phyloP scores from a whole-genome alignment of 2,329 filamentous ascomycete genomes.

The Ophiocordyceps polyrhachis-furcata region DNA sequence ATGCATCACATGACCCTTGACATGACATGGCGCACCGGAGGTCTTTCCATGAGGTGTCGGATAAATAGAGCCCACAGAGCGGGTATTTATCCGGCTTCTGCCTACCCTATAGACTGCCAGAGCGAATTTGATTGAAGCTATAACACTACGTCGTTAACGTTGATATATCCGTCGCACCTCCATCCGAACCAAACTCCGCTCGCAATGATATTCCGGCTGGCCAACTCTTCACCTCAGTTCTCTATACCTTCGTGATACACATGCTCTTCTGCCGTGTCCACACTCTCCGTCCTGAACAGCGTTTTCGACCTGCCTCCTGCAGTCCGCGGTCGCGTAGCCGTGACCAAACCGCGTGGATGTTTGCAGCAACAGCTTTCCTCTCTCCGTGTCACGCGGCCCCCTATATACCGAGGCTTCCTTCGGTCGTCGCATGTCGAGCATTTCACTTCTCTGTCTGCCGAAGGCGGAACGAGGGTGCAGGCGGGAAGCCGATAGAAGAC shows the following conservation, averaged over 20 bases:
- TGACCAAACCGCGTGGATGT: not conserved
- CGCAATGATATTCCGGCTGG: not conserved
- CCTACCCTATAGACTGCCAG: too few species aligned
- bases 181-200: not conserved
- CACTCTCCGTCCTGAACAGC: not conserved
- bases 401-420: not conserved
- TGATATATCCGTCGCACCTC: not conserved
- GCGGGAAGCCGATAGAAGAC: constrained; percentile 11
- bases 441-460: not conserved
- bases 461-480: constrained; percentile 3
- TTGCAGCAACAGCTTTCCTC: not conserved
- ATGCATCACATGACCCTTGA: too few species aligned
- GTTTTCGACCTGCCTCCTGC: not conserved
- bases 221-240: not conserved
- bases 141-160: too few species aligned
- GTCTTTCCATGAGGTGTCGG: too few species aligned
- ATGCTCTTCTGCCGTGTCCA: not conserved
- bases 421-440: not conserved
- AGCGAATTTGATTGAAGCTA: too few species aligned
- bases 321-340: not conserved
- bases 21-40: too few species aligned
- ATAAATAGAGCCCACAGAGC: too few species aligned
- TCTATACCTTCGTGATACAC: not conserved
- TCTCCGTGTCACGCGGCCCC: not conserved
- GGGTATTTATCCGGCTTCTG: too few species aligned